phyloP scores from a whole-genome alignment of 75 land plant genomes.

The Pseudotsuga menziesii region DNA sequence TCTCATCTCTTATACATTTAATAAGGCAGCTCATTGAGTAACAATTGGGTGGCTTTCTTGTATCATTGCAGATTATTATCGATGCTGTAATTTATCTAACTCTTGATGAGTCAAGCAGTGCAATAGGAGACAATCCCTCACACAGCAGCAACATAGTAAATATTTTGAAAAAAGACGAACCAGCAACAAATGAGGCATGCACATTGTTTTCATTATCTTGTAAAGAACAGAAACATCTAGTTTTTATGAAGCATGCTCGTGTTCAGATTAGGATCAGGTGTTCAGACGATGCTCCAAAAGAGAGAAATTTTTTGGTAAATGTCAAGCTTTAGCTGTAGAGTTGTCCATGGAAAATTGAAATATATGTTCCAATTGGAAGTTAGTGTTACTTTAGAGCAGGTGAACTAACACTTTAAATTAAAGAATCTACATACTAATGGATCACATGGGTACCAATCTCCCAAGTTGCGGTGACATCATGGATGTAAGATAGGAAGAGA shows the following conservation, averaged over 20 bases:
- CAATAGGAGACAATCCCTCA: constrained; percentile 7
- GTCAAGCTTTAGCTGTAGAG: background rate
- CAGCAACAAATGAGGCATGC: constrained; percentile 14
- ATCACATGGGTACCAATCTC: too few species aligned
- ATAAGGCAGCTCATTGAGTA: background rate
- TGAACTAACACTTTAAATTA: too few species aligned
- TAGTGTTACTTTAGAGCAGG: too few species aligned
- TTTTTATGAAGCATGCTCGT: constrained; percentile 52
- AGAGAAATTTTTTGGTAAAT: constrained; percentile 4
- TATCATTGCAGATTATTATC: constrained; percentile 47
- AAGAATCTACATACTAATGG: too few species aligned
- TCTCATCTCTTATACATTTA: background rate
- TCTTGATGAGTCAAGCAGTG: constrained; percentile 7
- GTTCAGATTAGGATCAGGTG: constrained; percentile 37
- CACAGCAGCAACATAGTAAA: constrained; percentile 20
- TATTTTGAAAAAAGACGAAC: background rate
- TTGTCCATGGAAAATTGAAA: too few species aligned
- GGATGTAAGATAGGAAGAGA: too few species aligned
- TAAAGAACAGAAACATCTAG: constrained; percentile 17
- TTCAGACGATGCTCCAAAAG: constrained; percentile 41
- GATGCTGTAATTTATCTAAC: constrained; percentile 58
- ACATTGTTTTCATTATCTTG: constrained; percentile 18
- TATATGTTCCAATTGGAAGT: too few species aligned
- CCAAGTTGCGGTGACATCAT: too few species aligned
- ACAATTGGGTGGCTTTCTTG: background rate